Evolutionary conservation across 768 basidiomycete genomes (phyloP).

Genomic region (Boletus vermiculosoides): DNA sequence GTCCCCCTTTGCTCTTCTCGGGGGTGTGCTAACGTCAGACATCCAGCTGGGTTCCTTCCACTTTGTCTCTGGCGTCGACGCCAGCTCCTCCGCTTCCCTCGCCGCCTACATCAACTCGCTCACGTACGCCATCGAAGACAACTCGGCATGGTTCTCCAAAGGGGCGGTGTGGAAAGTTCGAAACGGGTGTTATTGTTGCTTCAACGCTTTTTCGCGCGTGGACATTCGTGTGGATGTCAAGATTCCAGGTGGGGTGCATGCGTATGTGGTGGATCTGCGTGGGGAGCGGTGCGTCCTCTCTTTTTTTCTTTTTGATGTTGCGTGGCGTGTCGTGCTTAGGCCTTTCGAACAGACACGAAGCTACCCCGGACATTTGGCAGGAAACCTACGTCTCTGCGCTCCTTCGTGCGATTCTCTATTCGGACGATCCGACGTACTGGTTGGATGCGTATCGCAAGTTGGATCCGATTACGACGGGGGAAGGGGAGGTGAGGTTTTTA

Average conservation of each 20-base stretch:
- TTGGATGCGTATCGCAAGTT: constrained; percentile 94
- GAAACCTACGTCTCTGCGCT: constrained; percentile 96
- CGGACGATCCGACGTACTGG: constrained; percentile 89
- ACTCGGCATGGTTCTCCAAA: constrained; percentile 88
- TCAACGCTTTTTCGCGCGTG: constrained; percentile 96
- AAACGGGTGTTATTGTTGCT: constrained; percentile 94
- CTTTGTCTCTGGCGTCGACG: constrained; percentile 97
- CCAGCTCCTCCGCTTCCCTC: constrained; percentile 94
- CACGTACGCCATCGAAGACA: constrained; percentile 93
- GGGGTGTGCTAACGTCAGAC: background rate
- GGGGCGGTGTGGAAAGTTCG: constrained; percentile 85
- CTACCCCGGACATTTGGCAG: constrained; percentile 92
- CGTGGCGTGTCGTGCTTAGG: background rate
- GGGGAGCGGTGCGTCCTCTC: constrained; percentile 75
- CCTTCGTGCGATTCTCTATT: constrained; percentile 88
- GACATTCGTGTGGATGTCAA: constrained; percentile 98
- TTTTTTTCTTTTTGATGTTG: background rate
- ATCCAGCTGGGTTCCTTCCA: constrained; percentile 90
- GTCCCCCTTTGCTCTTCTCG: constrained; percentile 26
- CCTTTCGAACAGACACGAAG: constrained; percentile 62
- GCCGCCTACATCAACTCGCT: constrained; percentile 98
- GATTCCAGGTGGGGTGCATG: constrained; percentile 95
- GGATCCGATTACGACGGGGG: constrained; percentile 87
- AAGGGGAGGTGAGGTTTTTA: constrained; percentile 87
- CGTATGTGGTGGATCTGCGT: constrained; percentile 90